A percentile compares a stretch with the other conserved stretches of the same genome.
Evolutionary conservation across 768 basidiomycete species (phyloP).

Genomic region (Auriscalpium vulgare): DNA sequence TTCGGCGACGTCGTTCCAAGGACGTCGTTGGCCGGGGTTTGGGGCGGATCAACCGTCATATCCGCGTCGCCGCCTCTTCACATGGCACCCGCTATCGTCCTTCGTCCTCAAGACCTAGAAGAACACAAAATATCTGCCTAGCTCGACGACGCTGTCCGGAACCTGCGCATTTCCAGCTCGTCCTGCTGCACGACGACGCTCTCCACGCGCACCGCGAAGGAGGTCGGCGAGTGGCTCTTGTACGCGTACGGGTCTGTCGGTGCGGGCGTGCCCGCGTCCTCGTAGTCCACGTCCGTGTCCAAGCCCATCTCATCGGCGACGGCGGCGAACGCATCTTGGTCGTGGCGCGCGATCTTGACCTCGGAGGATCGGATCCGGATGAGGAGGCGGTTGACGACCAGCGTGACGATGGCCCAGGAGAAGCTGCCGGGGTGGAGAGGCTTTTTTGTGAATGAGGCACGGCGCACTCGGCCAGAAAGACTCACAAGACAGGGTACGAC

Average conservation of each 20-base stretch:
- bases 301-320: neutral
- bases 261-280: neutral
- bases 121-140: too few relatives aligned
- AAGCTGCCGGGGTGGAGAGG: neutral
- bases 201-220: neutral
- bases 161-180: neutral
- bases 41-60: too few relatives aligned
- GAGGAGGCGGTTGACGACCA: conserved; percentile 2
- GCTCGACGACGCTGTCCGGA: too few relatives aligned
- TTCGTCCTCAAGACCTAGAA: too few relatives aligned
- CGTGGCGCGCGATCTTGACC: neutral
- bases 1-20: too few relatives aligned
- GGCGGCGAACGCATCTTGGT: too few relatives aligned
- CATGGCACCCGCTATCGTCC: too few relatives aligned
- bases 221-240: too few relatives aligned
- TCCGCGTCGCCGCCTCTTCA: too few relatives aligned
- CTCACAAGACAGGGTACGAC: neutral
- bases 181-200: neutral
- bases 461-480: neutral
- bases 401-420: neutral
- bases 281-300: neutral
- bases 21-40: too few relatives aligned
- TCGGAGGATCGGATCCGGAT: conserved; percentile 3
- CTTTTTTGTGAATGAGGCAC: too few relatives aligned
- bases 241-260: neutral